A percentile compares a stretch with the other conserved stretches of the same genome.
These are phyloP conservation scores for Crucibulum laeve DNA, from an alignment of 768 basidiomycete species.

Conservation along the genomic window DNA sequence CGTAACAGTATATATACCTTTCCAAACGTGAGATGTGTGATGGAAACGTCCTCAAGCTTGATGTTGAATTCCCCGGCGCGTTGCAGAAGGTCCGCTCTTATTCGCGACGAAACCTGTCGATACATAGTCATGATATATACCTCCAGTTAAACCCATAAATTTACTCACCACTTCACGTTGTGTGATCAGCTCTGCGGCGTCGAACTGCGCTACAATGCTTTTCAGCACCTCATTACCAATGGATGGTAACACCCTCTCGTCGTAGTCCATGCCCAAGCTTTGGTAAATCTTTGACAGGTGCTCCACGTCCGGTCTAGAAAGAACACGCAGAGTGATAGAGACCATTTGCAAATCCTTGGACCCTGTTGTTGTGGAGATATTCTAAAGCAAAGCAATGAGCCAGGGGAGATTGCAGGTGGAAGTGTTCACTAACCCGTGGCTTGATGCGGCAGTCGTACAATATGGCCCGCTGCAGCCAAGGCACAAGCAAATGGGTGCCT, in stretches of 20 bases:
- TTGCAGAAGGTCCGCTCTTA: slow-evolving; percentile 87
- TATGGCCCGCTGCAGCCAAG: slow-evolving; percentile 95
- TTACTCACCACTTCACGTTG: slow-evolving; percentile 90
- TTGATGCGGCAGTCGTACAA: slow-evolving; percentile 97
- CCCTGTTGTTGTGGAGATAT: slow-evolving; percentile 97
- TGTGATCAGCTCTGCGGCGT: slow-evolving; percentile 94
- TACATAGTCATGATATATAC: not conserved
- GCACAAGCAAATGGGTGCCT: slow-evolving; percentile 94
- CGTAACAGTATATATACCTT: slow-evolving; percentile 45
- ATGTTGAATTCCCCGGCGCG: slow-evolving; percentile 97
- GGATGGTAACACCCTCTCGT: slow-evolving; percentile 95
- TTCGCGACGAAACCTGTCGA: slow-evolving; percentile 79
- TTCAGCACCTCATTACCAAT: slow-evolving; percentile 98
- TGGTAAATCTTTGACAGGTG: slow-evolving; percentile 95
- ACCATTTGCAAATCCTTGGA: slow-evolving; percentile 99
- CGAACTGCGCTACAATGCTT: slow-evolving; percentile 97
- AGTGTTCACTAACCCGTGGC: slow-evolving; percentile 62
- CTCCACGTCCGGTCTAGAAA: slow-evolving; percentile 86
- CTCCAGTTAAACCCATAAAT: not conserved
- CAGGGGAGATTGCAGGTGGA: not conserved
- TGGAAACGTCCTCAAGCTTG: slow-evolving; percentile 93
- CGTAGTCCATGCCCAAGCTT: slow-evolving; percentile 91
- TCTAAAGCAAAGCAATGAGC: slow-evolving; percentile 40
- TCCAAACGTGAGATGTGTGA: slow-evolving; percentile 87
- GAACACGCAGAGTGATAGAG: slow-evolving; percentile 91